phyloP scores from a whole-genome alignment of 2,329 filamentous ascomycete species.

The Trichoderma oligosporum region DNA sequence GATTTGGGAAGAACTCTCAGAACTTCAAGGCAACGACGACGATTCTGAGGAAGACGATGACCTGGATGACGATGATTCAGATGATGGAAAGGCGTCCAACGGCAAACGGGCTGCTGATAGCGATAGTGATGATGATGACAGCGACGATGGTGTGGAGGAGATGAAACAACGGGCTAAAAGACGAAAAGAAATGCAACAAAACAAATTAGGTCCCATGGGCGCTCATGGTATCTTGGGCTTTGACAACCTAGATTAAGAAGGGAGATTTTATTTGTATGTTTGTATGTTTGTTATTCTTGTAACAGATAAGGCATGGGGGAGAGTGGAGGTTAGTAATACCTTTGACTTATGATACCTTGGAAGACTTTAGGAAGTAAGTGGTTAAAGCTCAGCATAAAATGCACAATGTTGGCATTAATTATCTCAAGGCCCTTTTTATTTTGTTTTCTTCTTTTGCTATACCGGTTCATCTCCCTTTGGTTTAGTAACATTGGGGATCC shows the following conservation, averaged over 20 bases:
- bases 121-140: conserved; percentile 40
- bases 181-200: conserved; percentile 41
- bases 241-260: conserved; percentile 42
- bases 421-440: no score
- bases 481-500: no score
- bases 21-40: conserved; percentile 41
- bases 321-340: background rate
- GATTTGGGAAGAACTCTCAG: conserved; percentile 82
- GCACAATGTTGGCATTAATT: background rate
- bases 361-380: background rate
- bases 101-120: conserved; percentile 47
- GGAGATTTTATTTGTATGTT: background rate
- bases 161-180: conserved; percentile 46
- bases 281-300: background rate
- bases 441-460: no score
- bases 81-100: conserved; percentile 42
- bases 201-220: conserved; percentile 47
- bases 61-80: conserved; percentile 44
- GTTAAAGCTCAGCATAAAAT: background rate
- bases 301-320: background rate
- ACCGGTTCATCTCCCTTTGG: no score
- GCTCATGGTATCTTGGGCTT: conserved; percentile 51
- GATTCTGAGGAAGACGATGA: conserved; percentile 49
- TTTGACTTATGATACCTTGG: background rate
- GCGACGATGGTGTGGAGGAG: conserved; percentile 33